Percentiles rank a stretch among this genome's conserved stretches.
These are phyloP conservation scores for Botrytis byssoidea DNA, from an alignment of 2,329 filamentous ascomycete genomes.

Conservation along the genomic window DNA sequence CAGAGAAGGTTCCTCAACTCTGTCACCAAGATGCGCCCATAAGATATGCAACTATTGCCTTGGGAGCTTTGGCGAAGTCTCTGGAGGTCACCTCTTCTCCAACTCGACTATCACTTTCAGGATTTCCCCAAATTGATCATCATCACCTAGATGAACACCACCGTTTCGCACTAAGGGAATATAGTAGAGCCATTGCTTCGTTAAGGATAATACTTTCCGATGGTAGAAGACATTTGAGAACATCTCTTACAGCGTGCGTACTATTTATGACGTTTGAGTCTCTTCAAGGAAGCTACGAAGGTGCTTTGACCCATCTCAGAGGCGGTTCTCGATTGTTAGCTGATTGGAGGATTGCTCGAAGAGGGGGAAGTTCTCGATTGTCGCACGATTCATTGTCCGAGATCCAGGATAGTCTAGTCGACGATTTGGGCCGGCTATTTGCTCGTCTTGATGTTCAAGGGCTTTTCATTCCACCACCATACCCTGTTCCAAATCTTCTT, in stretches of 20 bases:
- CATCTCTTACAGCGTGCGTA: constrained; percentile 37
- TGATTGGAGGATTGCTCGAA: constrained; percentile 37
- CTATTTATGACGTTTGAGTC: constrained; percentile 39
- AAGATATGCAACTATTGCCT: constrained; percentile 36
- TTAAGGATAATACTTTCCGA: constrained; percentile 34
- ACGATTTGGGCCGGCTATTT: constrained; percentile 38
- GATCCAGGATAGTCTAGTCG: constrained; percentile 38
- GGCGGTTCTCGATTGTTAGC: constrained; percentile 37
- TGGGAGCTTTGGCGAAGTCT: constrained; percentile 37
- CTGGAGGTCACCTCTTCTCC: constrained; percentile 37
- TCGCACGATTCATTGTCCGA: constrained; percentile 39
- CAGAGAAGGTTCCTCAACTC: constrained; percentile 38
- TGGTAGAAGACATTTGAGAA: constrained; percentile 37
- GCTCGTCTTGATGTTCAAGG: constrained; percentile 38
- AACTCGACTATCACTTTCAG: constrained; percentile 35
- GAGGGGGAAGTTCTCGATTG: constrained; percentile 34
- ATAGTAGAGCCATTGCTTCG: constrained; percentile 37
- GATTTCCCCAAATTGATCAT: constrained; percentile 38
- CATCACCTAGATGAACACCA: constrained; percentile 38
- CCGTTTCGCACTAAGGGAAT: constrained; percentile 36
- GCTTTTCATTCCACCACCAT: constrained; percentile 37
- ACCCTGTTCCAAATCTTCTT: constrained; percentile 37
- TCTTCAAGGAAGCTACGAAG: constrained; percentile 38
- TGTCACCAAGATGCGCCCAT: constrained; percentile 38
- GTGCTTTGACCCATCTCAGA: constrained; percentile 36